These are phyloP conservation scores for Nephelium lappaceum DNA, from an alignment of 345 rosid species.

Conservation along the genomic window DNA sequence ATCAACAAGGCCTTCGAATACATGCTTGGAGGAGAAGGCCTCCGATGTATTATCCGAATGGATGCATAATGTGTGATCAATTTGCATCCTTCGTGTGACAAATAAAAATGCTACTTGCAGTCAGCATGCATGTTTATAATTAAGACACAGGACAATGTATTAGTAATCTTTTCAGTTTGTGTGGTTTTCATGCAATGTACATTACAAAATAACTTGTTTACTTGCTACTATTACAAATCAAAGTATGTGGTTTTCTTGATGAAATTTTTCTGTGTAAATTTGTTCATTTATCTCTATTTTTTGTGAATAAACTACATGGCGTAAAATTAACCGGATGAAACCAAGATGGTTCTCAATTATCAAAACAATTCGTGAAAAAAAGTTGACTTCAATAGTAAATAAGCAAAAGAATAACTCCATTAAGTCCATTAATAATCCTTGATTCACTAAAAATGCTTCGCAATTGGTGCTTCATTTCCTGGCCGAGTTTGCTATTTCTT, in stretches of 20 bases:
- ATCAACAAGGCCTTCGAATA: conserved; percentile 47
- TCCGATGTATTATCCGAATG: conserved; percentile 44
- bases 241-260: neutral
- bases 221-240: neutral
- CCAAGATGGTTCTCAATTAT: too few relatives aligned
- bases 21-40: conserved; percentile 41
- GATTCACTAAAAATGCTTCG: too few relatives aligned
- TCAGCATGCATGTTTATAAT: neutral
- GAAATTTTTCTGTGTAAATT: neutral
- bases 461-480: too few relatives aligned
- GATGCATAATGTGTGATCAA: conserved; percentile 15
- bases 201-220: neutral
- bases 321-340: neutral
- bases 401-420: too few relatives aligned
- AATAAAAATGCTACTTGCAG: neutral
- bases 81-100: neutral
- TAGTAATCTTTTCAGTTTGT: neutral
- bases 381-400: too few relatives aligned
- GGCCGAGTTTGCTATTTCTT: too few relatives aligned
- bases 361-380: too few relatives aligned
- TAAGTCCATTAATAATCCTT: too few relatives aligned
- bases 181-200: neutral
- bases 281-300: neutral
- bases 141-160: neutral
- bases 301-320: neutral